Conservation (phyloP, 2,329 filamentous ascomycete genomes). For the Ophiostoma australiae region DNA sequence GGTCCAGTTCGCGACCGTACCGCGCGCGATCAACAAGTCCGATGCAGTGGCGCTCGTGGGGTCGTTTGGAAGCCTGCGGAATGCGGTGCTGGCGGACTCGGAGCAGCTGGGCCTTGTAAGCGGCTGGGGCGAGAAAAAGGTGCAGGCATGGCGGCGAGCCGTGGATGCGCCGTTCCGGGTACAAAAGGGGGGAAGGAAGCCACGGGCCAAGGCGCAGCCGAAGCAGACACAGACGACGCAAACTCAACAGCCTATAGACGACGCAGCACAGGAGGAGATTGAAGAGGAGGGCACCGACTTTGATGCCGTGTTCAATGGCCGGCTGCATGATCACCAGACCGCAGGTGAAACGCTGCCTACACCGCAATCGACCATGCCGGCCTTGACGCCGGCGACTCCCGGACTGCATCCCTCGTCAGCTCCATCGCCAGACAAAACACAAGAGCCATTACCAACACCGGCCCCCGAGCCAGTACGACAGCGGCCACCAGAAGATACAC, state of each 20-base stretch:
- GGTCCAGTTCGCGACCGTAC: conserved; percentile 87
- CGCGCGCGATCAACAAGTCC: conserved; percentile 86
- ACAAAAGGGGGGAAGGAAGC: conserved; percentile 59
- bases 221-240: conserved; percentile 9
- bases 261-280: background rate
- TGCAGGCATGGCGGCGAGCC: conserved; percentile 74
- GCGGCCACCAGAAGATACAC: conserved; percentile 35
- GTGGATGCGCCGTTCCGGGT: conserved; percentile 82
- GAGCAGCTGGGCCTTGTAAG: conserved; percentile 81
- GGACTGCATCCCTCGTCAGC: background rate
- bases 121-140: conserved; percentile 95
- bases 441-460: conserved; percentile 28
- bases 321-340: background rate
- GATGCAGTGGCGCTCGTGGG: conserved; percentile 87
- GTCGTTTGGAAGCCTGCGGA: conserved; percentile 83
- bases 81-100: conserved; percentile 78
- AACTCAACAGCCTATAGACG: conserved; percentile 25
- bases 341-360: background rate
- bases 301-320: conserved; percentile 21
- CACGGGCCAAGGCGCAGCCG: conserved; percentile 24
- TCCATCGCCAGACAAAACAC: background rate
- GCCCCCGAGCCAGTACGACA: conserved; percentile 39
- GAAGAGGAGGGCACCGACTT: conserved; percentile 14
- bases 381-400: background rate
- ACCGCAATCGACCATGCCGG: background rate